phyloP scores from a whole-genome alignment of 805 yeast species.

The Wickerhamia fluorescens region DNA sequence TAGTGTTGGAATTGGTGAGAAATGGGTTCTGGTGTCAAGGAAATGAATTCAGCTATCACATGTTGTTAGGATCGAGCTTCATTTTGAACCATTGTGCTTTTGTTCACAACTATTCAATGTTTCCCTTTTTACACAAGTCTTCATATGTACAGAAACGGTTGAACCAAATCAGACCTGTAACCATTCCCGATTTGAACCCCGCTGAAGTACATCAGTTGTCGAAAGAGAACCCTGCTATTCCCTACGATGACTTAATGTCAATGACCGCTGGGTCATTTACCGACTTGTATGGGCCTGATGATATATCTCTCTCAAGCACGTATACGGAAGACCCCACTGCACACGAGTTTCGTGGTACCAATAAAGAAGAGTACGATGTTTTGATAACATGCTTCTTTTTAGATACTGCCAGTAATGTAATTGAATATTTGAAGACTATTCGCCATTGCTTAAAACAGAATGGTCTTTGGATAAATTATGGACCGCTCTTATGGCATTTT shows the following conservation, averaged over 20 bases:
- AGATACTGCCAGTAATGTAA: conserved; percentile 56
- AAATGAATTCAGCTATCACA: conserved; percentile 59
- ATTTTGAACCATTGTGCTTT: conserved; percentile 42
- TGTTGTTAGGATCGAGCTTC: conserved; percentile 51
- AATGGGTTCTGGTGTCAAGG: conserved; percentile 60
- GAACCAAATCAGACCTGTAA: conserved; percentile 44
- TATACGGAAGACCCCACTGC: conserved; percentile 34
- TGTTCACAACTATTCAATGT: conserved; percentile 34
- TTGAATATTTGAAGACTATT: conserved; percentile 49
- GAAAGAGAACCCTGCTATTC: conserved; percentile 29
- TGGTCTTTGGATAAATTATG: conserved; percentile 60
- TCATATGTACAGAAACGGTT: conserved; percentile 39
- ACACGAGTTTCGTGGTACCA: conserved; percentile 33
- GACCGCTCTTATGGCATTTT: conserved; percentile 68
- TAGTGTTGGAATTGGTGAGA: conserved; percentile 48
- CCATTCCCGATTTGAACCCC: conserved; percentile 48
- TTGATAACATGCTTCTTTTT: conserved; percentile 53
- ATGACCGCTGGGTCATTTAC: conserved; percentile 70
- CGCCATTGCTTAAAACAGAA: conserved; percentile 35
- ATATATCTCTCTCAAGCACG: conserved; percentile 24
- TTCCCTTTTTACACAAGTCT: conserved; percentile 50
- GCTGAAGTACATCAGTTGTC: conserved; percentile 24
- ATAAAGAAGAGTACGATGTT: conserved; percentile 34
- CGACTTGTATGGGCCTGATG: conserved; percentile 55
- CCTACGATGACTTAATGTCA: conserved; percentile 50